Evolutionary conservation across 2,329 filamentous ascomycete genomes (phyloP), one percentile per base, ranked within the genome.

Genomic region (Cryphonectria japonica): DNA sequence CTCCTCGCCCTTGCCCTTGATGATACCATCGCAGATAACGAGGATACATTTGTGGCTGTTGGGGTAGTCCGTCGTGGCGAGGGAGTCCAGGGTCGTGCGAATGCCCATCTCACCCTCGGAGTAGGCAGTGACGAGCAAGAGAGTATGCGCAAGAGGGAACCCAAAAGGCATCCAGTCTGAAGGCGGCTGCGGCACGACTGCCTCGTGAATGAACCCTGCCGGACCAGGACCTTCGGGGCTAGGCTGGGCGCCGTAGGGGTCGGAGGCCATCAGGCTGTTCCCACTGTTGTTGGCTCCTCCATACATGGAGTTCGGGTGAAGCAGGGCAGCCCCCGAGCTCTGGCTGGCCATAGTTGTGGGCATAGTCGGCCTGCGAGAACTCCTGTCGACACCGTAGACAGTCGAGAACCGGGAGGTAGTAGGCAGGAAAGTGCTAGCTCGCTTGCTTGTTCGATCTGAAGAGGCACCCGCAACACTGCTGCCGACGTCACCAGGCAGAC

Each of bases 31-130:
- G 82, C 96, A 99, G 76, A 99, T 93, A 77, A 98, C 93, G 72
- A 99, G 87, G 76, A 99, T 96, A 39, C 95, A 89, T 83, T 99
- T 99, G 87, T 99, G 97, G 80, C 95, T 98, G 86, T 99, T 99
- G 66, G 96, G 96, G 77, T 99, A 99, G 81, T 99, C 97, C 3
- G 96, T 99, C 82, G 93, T 97, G 66, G 95, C 96, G 79, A 99
- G 92, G 0, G 96, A 99, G 82, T 99, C 95, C 39, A 99, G 85
- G 0, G 96, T 99, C 0, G 95, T 97, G 64, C 96, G 92, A 69
- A 99, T 88, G 78, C 95, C 96, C 72, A 97, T 92, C 74, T 92
- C 93, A 75, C 96, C 96, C 84, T 99, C 96, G 0, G 96, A 99
- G 80, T 99, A 99, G 26, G 94, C 94, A 37, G 97, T 99, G 66